A percentile compares a stretch with the other conserved stretches of the same genome.
phyloP scores from a whole-genome alignment of 1,284 basidiomycete genomes.

The Wallemia mellicola region DNA sequence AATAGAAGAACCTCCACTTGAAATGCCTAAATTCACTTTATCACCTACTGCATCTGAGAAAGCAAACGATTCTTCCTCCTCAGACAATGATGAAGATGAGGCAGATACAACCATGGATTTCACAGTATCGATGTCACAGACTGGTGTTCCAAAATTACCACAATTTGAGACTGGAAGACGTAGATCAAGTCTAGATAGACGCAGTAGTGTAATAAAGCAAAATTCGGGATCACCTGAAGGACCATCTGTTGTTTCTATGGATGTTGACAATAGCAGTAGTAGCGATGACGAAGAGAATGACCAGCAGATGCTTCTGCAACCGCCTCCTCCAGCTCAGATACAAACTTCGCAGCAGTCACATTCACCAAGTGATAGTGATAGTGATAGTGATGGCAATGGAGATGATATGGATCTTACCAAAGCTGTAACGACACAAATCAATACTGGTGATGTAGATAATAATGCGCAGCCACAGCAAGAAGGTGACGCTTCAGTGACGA shows the following conservation, averaged over 20 bases:
- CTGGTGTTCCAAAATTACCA: background rate
- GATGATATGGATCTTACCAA: background rate
- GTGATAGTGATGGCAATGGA: background rate
- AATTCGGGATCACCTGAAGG: background rate
- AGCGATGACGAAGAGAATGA: background rate
- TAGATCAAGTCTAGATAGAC: background rate
- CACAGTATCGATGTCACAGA: background rate
- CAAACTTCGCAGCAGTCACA: background rate
- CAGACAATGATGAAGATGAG: background rate
- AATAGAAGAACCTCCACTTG: background rate
- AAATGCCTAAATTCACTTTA: background rate
- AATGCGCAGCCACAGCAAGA: background rate
- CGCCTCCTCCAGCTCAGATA: background rate
- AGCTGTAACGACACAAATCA: background rate
- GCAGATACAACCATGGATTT: conserved; percentile 1
- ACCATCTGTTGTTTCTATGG: background rate
- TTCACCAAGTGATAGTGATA: background rate
- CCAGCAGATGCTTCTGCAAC: background rate
- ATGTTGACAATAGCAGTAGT: background rate
- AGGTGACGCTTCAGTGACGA: background rate
- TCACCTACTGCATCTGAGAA: background rate
- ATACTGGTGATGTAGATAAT: too few species aligned
- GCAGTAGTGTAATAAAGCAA: background rate
- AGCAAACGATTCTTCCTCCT: background rate
- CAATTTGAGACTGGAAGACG: background rate